These are phyloP conservation scores for Lepidium campestre DNA, from an alignment of 441 rosid species.

Conservation along the genomic window DNA sequence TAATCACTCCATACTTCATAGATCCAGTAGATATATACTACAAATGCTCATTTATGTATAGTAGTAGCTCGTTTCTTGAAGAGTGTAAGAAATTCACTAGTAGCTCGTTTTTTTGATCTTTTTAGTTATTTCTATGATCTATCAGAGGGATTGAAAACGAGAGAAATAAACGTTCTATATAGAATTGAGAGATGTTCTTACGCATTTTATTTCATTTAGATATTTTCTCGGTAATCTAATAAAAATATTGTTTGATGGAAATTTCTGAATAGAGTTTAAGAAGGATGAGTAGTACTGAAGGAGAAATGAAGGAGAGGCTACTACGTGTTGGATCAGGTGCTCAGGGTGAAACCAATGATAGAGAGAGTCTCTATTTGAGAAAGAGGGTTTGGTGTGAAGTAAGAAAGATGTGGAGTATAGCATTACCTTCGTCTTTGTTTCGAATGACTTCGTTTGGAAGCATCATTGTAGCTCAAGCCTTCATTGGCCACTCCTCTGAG, in stretches of 20 bases:
- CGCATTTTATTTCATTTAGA: no score
- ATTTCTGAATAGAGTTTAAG: not conserved
- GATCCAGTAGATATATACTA: not conserved
- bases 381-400: conserved; percentile 33
- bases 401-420: conserved; percentile 31
- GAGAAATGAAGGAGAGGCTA: conserved; percentile 32
- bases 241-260: not conserved
- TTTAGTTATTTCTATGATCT: no score
- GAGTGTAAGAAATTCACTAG: no score
- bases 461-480: conserved; percentile 35
- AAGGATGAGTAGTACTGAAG: conserved; percentile 24
- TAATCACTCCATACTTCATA: not conserved
- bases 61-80: no score
- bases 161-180: no score
- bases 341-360: not conserved
- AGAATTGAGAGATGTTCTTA: no score
- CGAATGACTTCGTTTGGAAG: conserved; percentile 32
- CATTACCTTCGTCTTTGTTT: conserved; percentile 31
- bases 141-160: no score
- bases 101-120: no score
- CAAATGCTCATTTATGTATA: not conserved
- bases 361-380: conserved; percentile 18
- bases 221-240: no score
- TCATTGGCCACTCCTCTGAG: conserved; percentile 36
- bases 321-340: conserved; percentile 9